These are phyloP conservation scores for Tuber aestivum DNA, from an alignment of 495 filamentous ascomycete genomes.

Conservation along the genomic window DNA sequence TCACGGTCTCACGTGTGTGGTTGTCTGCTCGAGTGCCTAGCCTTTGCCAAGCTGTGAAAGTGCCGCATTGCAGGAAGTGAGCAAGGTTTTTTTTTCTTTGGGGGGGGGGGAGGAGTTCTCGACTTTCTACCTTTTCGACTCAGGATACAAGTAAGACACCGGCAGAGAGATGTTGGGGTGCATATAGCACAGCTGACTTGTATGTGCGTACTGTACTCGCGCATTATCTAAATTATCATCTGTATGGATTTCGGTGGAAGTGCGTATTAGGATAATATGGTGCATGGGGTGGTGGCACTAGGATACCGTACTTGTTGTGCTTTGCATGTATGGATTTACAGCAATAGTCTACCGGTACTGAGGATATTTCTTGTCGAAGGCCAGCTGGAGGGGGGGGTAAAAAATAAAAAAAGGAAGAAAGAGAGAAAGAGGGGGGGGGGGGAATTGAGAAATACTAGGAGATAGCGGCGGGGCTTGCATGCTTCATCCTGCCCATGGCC, in stretches of 20 bases:
- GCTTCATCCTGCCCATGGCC: background rate
- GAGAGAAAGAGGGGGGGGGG: background rate
- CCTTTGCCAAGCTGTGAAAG: background rate
- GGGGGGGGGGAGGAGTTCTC: no score
- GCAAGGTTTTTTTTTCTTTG: background rate
- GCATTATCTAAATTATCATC: background rate
- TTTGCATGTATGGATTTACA: no score
- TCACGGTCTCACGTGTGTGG: background rate
- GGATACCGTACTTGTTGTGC: background rate
- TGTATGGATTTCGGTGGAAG: background rate
- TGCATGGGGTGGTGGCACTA: background rate
- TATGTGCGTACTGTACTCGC: no score
- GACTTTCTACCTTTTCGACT: background rate
- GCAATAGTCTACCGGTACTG: no score
- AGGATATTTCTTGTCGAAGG: background rate
- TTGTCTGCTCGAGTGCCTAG: background rate
- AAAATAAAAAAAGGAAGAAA: no score
- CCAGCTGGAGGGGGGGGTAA: background rate
- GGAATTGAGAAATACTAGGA: background rate
- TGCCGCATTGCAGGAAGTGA: constrained; percentile 2
- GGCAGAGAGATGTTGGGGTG: background rate
- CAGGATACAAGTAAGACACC: background rate
- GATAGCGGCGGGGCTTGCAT: background rate
- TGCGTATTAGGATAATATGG: background rate
- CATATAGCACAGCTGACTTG: background rate